Evolutionary conservation across 495 filamentous ascomycete genomes (phyloP).

Genomic region (Emericellopsis terricola): DNA sequence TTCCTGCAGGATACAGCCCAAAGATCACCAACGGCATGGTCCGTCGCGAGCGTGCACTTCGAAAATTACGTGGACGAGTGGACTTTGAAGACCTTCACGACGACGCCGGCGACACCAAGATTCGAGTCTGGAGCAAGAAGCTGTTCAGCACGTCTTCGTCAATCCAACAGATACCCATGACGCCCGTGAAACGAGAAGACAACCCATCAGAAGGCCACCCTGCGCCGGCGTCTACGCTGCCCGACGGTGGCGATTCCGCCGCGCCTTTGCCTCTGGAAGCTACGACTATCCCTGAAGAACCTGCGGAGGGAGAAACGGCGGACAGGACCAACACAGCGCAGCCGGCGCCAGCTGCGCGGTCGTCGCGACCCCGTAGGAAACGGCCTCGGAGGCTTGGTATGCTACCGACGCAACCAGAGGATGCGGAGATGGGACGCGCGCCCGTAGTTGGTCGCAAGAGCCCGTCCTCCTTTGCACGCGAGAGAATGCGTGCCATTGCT

Average conservation of each 20-base stretch:
- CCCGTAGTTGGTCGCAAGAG: constrained; percentile 1
- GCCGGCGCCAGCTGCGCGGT: neutral
- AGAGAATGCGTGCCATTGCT: constrained; percentile 16
- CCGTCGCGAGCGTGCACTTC: constrained; percentile 43
- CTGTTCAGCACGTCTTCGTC: constrained; percentile 4
- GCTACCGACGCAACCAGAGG: constrained; percentile 1
- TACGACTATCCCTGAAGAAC: neutral
- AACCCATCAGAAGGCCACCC: no score
- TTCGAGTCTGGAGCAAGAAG: constrained; percentile 5
- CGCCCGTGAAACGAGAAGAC: constrained; percentile 5
- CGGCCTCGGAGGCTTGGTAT: constrained; percentile 1
- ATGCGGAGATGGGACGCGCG: neutral
- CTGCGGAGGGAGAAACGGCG: neutral
- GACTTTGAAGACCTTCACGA: constrained; percentile 6
- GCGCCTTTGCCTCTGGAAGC: no score
- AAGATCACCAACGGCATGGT: constrained; percentile 74
- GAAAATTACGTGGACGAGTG: constrained; percentile 18
- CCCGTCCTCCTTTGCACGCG: constrained; percentile 6
- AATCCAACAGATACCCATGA: neutral
- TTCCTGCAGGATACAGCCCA: constrained; percentile 48
- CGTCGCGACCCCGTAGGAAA: neutral
- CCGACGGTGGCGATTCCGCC: neutral
- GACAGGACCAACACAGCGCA: neutral
- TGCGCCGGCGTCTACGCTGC: neutral
- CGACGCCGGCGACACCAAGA: constrained; percentile 2